phyloP scores from a whole-genome alignment of 805 yeast genomes.

The Lachancea sp. region DNA sequence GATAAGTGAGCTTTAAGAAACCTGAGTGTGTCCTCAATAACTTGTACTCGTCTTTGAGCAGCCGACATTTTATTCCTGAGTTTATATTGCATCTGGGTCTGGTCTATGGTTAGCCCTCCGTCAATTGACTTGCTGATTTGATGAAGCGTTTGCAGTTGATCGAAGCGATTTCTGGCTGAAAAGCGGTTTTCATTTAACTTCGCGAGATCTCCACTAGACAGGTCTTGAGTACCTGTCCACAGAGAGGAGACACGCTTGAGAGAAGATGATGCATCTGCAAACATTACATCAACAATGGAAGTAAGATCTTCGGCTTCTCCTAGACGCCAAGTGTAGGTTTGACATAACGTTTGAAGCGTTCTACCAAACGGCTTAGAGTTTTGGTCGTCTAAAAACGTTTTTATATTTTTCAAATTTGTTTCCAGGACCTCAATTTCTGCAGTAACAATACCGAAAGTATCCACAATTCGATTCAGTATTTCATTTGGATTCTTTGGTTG shows the following conservation, averaged over 20 bases:
- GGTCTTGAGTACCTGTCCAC: background rate
- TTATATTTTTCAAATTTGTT: constrained; percentile 28
- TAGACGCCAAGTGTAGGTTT: constrained; percentile 36
- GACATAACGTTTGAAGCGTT: constrained; percentile 24
- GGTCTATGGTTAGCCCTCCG: constrained; percentile 21
- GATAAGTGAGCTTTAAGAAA: constrained; percentile 20
- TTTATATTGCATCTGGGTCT: constrained; percentile 16
- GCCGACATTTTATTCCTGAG: constrained; percentile 22
- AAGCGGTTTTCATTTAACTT: background rate
- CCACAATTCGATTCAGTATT: constrained; percentile 19
- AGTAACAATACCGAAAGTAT: constrained; percentile 22
- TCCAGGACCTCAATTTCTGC: constrained; percentile 33
- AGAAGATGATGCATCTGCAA: background rate
- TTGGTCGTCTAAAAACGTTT: constrained; percentile 33
- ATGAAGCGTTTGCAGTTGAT: constrained; percentile 11
- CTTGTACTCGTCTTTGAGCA: constrained; percentile 13
- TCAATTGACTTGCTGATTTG: constrained; percentile 7
- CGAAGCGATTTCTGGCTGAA: background rate
- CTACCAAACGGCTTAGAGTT: constrained; percentile 23
- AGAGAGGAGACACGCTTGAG: background rate
- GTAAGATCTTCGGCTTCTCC: constrained; percentile 19
- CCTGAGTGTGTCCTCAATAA: constrained; percentile 18
- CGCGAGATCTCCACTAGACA: background rate
- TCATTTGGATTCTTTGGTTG: constrained; percentile 14
- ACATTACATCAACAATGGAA: constrained; percentile 1